Evolutionary conservation across 1,284 basidiomycete species (phyloP), one percentile per base, ranked within the genome.

Genomic region (Mycosarcoma mackinlayi): DNA sequence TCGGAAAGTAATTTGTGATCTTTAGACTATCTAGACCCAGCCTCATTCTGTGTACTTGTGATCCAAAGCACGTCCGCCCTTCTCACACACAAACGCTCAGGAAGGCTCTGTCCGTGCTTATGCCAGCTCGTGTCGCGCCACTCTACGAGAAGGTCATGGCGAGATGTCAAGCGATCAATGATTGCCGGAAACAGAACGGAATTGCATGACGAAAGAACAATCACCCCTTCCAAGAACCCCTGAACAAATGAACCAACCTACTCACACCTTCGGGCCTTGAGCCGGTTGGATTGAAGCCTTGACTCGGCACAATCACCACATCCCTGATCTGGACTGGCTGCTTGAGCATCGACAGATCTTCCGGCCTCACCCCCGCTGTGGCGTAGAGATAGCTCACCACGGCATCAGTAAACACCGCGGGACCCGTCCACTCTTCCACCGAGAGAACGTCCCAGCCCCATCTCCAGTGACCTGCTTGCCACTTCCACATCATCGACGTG

Each of bases 381-480:
- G 71, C 71, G 23, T 70, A 62, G 18, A 73, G 45, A 18, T 73
- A 73, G 41, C 67, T 71, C 16, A 71, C 40, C 8, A 71, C 53
- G 1, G 67, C 34, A 45, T 73, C 71, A 1, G 71, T 73, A 16
- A 34, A 73, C 5, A 70, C 71, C 3, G 71, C 71, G 0, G 71
- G 71, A 1, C 71, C 71, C 0, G 71, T 73, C 71, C 71, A 73
- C 21, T 73, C 71, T 27, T 73, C 71, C 4, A 73, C 63, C 5
- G 44, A 44, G 11, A 66, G 27, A 5, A 37, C 42, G 30, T 71
- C 37, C 71, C 71, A 73, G 6, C 62, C 71, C 52, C 53, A 61
- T 19, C 66, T 47, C 71, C 71, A 73, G 13, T 54, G 42, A 13
- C 71, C 71, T 2, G 59, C 68, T 41, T 69, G 68, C 57, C 62